Conservation (phyloP, 768 basidiomycete genomes). For the Suillus variegatus region DNA sequence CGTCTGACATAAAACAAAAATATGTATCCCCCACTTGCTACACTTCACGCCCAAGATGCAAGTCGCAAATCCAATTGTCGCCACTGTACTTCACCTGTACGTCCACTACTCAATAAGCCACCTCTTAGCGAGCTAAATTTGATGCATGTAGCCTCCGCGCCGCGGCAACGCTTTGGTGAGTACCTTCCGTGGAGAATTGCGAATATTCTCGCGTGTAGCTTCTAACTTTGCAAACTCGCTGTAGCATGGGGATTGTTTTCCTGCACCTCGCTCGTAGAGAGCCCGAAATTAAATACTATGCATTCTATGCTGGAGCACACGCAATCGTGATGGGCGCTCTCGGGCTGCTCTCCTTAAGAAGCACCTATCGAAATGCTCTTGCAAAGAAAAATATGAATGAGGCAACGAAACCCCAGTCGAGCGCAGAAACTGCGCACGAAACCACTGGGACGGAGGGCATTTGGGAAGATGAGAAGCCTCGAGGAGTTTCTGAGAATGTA, state of each 20-base stretch:
- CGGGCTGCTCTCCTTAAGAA: background rate
- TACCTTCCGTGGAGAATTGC: background rate
- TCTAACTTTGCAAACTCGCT: background rate
- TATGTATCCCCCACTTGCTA: background rate
- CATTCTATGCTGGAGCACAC: constrained; percentile 3
- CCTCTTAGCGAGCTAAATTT: too few relatives aligned
- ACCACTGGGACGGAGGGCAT: background rate
- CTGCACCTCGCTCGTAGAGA: background rate
- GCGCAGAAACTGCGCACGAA: background rate
- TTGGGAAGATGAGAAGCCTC: background rate
- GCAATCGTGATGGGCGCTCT: background rate
- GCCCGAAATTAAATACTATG: background rate
- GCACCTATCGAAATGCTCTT: background rate
- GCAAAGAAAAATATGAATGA: background rate
- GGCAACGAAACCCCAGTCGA: background rate
- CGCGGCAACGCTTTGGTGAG: background rate
- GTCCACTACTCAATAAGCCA: background rate
- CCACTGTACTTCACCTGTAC: background rate
- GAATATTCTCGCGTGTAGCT: background rate
- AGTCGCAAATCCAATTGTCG: background rate
- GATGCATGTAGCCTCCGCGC: background rate
- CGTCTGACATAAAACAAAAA: too few relatives aligned
- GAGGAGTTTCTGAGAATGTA: too few relatives aligned
- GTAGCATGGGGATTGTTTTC: background rate
- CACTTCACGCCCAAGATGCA: background rate